Conservation (phyloP, 305 asterid genomes). For the Euphrasia arctica region DNA sequence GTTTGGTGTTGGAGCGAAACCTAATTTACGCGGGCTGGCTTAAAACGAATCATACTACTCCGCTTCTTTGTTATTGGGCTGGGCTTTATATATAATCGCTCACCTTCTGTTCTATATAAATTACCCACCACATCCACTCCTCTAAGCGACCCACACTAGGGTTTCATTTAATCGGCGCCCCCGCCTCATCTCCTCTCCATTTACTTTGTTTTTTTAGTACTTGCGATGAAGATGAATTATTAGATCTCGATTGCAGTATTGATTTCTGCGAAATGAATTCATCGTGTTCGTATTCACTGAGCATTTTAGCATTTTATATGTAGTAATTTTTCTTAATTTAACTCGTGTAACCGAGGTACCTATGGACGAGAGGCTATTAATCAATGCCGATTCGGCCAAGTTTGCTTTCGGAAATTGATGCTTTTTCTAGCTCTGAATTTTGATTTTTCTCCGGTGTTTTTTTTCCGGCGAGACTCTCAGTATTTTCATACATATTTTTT, state of each 20-base stretch:
- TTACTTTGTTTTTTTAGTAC: not conserved
- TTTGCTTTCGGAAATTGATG: constrained; percentile 44
- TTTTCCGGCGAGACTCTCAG: constrained; percentile 37
- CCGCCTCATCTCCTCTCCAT: not conserved
- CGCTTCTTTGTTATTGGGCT: not conserved
- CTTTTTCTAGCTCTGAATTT: constrained; percentile 21
- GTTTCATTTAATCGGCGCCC: not conserved
- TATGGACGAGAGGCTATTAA: constrained; percentile 40
- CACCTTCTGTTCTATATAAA: not conserved
- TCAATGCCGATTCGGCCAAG: constrained; percentile 45
- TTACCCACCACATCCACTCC: not conserved
- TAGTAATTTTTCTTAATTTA: not conserved
- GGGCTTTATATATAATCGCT: not conserved
- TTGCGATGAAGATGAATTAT: constrained; percentile 41
- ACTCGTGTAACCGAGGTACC: constrained; percentile 38
- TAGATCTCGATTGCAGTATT: constrained; percentile 26
- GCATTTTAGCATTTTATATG: constrained; percentile 18
- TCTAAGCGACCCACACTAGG: not conserved
- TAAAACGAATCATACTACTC: no score
- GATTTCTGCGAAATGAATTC: constrained; percentile 31
- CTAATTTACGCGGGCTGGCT: not conserved
- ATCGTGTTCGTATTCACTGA: constrained; percentile 55
- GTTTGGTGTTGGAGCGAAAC: no score
- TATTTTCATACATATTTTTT: constrained; percentile 23
- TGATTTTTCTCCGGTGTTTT: constrained; percentile 36